Evolutionary conservation across 768 basidiomycete species (phyloP), one percentile per base, ranked within the genome.

Genomic region (Boletus rubroflammeus): DNA sequence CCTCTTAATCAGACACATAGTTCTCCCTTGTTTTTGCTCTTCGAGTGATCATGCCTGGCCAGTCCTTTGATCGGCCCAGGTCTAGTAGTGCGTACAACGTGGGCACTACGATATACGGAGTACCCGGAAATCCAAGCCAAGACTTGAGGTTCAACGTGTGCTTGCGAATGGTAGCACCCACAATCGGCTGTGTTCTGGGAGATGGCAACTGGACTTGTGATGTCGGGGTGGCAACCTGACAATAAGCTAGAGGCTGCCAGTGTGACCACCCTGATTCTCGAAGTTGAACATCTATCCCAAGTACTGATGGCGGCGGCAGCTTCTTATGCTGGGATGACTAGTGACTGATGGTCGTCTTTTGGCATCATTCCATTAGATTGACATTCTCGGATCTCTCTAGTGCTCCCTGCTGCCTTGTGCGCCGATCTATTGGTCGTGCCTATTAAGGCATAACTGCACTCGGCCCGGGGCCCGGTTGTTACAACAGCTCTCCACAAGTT

Each of bases 1-100:
- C 14, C 44, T 41, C 46, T 47, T 66, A 64, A 64, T 65, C 44
- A 59, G 53, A 40, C 38, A 47, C 29, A 53, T 45, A 51, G 40
- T 40, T 35, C 36, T 29, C 14, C 14, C 5, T 32, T 31, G 10
- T 38, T 43, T 43, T 52, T 52, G 28, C 50, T 8, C 6, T 39
- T 39, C 15, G 34, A 39, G 26, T 29, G 28, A 4, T 28, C 10
- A 35, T 41, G 29, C 61, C 45, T 38, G 25, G 55, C 34, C 29
- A 36, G 29, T 43, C 51, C 21, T 44, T 50, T 19, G 28, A 31
- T 31, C 41, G 36, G 25, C 25, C 9, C 10, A 5, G 19, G 13
- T 21, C 23, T 21, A 14, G 19, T 35, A 13, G 31, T 35, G 23
- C 13, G 19, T 34, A 23, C 31, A 28, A n/a, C 15, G 40, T 32